Conservation (phyloP, 106 monocot genomes). For the Allium fistulosum region DNA sequence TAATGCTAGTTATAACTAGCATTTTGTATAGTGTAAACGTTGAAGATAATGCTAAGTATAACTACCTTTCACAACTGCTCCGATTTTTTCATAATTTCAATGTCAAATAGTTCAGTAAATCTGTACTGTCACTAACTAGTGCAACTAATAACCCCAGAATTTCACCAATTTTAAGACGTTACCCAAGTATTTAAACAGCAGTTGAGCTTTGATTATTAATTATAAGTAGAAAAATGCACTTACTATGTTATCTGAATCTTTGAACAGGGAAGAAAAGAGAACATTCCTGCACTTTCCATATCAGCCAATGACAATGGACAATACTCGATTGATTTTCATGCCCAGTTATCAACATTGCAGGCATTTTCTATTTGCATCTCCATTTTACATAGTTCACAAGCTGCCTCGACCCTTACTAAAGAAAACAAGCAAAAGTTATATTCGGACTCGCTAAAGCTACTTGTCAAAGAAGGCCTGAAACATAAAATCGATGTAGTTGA, state of each 20-base stretch:
- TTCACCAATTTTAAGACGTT: too few relatives aligned
- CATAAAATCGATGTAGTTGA: conserved; percentile 42
- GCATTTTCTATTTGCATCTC: conserved; percentile 69
- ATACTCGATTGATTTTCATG: conserved; percentile 64
- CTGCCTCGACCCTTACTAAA: conserved; percentile 26
- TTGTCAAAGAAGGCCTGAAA: conserved; percentile 59
- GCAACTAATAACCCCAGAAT: too few relatives aligned
- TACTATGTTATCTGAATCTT: background rate
- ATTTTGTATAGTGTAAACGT: too few relatives aligned
- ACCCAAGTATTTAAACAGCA: too few relatives aligned
- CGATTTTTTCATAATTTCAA: too few relatives aligned
- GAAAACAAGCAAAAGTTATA: conserved; percentile 27
- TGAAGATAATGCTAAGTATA: too few relatives aligned
- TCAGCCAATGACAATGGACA: conserved; percentile 35
- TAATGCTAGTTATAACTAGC: too few relatives aligned
- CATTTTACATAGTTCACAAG: conserved; percentile 45
- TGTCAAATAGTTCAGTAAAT: too few relatives aligned
- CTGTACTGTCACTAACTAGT: too few relatives aligned
- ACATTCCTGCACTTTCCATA: conserved; percentile 42
- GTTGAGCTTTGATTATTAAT: too few relatives aligned
- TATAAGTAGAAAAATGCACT: too few relatives aligned
- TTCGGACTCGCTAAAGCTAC: conserved; percentile 46
- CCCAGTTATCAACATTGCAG: conserved; percentile 52
- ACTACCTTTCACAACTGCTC: too few relatives aligned
- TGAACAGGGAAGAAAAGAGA: conserved; percentile 56